These are phyloP conservation scores for Daldinia vernicosa DNA, from an alignment of 495 filamentous ascomycete genomes.

Conservation along the genomic window DNA sequence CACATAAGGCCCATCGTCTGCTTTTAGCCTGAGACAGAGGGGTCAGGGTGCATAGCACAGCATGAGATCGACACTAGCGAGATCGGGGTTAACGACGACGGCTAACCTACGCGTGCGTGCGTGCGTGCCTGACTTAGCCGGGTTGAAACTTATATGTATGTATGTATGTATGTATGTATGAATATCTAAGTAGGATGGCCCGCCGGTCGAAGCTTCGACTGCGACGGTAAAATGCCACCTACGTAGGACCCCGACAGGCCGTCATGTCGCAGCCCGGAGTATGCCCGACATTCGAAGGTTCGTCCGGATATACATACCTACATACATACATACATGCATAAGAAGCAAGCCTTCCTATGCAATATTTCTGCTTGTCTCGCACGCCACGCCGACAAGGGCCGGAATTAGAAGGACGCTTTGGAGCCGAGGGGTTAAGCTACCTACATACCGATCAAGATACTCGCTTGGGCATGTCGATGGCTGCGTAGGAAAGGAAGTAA, in stretches of 20 bases:
- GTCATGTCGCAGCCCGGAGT: conserved; percentile 5
- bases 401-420: not conserved
- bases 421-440: not conserved
- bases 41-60: not conserved
- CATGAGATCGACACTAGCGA: conserved; percentile 7
- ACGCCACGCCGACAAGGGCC: not conserved
- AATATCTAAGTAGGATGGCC: not conserved
- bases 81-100: not conserved
- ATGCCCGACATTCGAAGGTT: conserved; percentile 1
- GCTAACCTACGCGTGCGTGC: not conserved
- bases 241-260: not conserved
- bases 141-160: not conserved
- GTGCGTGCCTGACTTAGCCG: not conserved
- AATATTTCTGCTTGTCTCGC: not conserved
- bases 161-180: not conserved
- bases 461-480: not conserved
- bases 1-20: conserved; percentile 5
- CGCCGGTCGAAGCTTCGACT: conserved; percentile 13
- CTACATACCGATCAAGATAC: not conserved
- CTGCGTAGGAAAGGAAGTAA: not conserved
- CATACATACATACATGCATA: not conserved
- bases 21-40: conserved; percentile 29
- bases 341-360: not conserved
- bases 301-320: not conserved
- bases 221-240: conserved; percentile 16